Conservation (phyloP, 352 stramenopile genomes). For the Globisporangium cylindrosporum region DNA sequence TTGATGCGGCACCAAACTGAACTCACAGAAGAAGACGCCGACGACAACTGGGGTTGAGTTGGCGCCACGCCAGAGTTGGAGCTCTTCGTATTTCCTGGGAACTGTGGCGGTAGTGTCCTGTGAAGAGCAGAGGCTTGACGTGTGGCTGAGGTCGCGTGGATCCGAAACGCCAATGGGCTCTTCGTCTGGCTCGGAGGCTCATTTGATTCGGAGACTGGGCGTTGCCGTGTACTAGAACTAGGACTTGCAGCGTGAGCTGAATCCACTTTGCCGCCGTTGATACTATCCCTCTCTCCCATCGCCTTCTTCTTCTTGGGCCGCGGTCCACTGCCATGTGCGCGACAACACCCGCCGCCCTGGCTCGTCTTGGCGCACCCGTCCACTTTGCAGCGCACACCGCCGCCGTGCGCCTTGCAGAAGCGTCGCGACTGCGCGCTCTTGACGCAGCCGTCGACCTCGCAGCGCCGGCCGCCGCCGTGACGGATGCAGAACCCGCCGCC, state of each 20-base stretch:
- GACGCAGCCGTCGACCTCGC: slow-evolving; percentile 28
- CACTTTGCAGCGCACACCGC: slow-evolving; percentile 37
- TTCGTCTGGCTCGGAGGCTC: neutral
- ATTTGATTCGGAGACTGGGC: neutral
- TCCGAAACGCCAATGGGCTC: neutral
- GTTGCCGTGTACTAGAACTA: neutral
- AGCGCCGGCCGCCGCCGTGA: slow-evolving; percentile 80
- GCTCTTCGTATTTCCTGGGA: neutral
- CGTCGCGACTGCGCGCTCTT: slow-evolving; percentile 55
- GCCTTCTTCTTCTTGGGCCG: slow-evolving; percentile 14
- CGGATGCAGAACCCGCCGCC: slow-evolving; percentile 59
- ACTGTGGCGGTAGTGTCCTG: neutral
- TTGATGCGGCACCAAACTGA: slow-evolving; percentile 1
- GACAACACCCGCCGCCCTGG: slow-evolving; percentile 48
- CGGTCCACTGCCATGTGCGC: slow-evolving; percentile 38
- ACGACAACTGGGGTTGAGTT: too few relatives aligned
- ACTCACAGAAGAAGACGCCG: neutral
- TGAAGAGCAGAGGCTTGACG: neutral
- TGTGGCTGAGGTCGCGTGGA: neutral
- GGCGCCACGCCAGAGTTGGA: neutral
- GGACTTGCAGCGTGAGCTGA: neutral
- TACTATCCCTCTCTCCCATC: neutral
- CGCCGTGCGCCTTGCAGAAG: slow-evolving; percentile 57
- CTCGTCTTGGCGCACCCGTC: slow-evolving; percentile 41
- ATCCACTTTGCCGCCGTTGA: neutral